Conservation (phyloP, 768 basidiomycete species). For the Hygrophorus pudorinus region DNA sequence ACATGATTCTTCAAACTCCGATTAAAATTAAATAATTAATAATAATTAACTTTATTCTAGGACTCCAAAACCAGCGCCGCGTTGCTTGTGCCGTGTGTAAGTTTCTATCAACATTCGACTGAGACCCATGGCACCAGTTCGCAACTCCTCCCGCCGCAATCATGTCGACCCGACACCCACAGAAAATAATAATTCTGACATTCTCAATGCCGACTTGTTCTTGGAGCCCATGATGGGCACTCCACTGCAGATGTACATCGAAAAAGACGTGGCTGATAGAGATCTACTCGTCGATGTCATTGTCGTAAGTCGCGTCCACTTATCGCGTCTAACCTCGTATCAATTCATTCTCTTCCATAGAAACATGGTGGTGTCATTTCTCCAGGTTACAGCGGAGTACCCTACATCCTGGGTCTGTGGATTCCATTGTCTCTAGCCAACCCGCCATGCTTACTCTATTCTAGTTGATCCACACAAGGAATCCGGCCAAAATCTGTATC, state of each 20-base stretch:
- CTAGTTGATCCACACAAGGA: constrained; percentile 70
- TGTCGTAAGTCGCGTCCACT: constrained; percentile 37
- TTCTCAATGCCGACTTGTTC: constrained; percentile 50
- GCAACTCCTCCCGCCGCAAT: constrained; percentile 45
- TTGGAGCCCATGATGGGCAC: constrained; percentile 77
- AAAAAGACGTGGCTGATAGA: constrained; percentile 70
- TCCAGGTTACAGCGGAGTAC: constrained; percentile 67
- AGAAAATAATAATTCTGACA: constrained; percentile 23
- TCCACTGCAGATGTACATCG: constrained; percentile 65
- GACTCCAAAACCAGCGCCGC: too few species aligned
- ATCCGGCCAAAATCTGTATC: constrained; percentile 73
- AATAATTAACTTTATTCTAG: too few species aligned
- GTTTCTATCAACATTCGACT: constrained; percentile 8
- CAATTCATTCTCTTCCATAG: constrained; percentile 26
- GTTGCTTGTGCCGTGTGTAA: too few species aligned
- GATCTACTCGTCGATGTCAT: constrained; percentile 55
- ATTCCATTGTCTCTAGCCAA: constrained; percentile 1
- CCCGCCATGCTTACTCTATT: constrained; percentile 2
- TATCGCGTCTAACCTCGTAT: not conserved
- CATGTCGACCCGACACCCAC: constrained; percentile 21
- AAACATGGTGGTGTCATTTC: constrained; percentile 70
- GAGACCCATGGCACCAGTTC: constrained; percentile 81
- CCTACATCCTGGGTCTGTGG: constrained; percentile 67
- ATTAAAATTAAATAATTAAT: too few species aligned
- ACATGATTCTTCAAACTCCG: too few species aligned